phyloP scores from a whole-genome alignment of 495 filamentous ascomycete species.

The Alectoria sarmentosa region DNA sequence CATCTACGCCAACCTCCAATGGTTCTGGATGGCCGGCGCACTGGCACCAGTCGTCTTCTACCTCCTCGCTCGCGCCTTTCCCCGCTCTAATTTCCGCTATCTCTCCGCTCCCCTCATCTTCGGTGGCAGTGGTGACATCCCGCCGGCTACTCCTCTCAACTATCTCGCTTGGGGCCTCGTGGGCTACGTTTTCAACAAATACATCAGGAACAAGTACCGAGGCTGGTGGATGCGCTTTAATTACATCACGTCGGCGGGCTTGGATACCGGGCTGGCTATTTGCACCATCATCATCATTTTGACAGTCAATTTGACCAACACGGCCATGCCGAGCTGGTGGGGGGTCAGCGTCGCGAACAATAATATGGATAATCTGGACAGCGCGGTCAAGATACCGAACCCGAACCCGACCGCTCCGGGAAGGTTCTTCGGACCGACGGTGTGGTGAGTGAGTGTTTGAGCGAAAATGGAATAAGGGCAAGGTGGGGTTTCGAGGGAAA shows the following conservation, averaged over 20 bases:
- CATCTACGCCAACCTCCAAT: constrained; percentile 41
- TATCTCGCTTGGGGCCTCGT: constrained; percentile 60
- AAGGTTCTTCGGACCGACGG: constrained; percentile 52
- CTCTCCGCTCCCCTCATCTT: constrained; percentile 45
- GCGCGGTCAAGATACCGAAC: constrained; percentile 34
- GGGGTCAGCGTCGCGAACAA: constrained; percentile 46
- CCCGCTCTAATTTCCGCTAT: constrained; percentile 35
- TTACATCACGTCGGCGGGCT: constrained; percentile 64
- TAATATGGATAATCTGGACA: constrained; percentile 40
- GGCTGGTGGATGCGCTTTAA: constrained; percentile 78
- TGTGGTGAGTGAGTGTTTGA: constrained; percentile 31
- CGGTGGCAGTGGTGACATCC: constrained; percentile 39
- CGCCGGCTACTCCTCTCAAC: constrained; percentile 48
- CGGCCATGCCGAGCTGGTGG: constrained; percentile 55
- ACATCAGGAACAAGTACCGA: constrained; percentile 50
- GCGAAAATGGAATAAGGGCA: neutral
- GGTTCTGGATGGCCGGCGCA: constrained; percentile 45
- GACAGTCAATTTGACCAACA: constrained; percentile 48
- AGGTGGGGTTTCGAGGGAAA: neutral
- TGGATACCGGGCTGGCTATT: constrained; percentile 61
- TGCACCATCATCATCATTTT: constrained; percentile 67
- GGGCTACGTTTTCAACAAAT: constrained; percentile 60
- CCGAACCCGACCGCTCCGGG: constrained; percentile 35
- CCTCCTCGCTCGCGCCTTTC: constrained; percentile 39
- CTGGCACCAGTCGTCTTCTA: constrained; percentile 44